Percentiles rank a stretch among this genome's conserved stretches.
Evolutionary conservation across 768 basidiomycete species (phyloP).

Genomic region (Daedalea quercina): DNA sequence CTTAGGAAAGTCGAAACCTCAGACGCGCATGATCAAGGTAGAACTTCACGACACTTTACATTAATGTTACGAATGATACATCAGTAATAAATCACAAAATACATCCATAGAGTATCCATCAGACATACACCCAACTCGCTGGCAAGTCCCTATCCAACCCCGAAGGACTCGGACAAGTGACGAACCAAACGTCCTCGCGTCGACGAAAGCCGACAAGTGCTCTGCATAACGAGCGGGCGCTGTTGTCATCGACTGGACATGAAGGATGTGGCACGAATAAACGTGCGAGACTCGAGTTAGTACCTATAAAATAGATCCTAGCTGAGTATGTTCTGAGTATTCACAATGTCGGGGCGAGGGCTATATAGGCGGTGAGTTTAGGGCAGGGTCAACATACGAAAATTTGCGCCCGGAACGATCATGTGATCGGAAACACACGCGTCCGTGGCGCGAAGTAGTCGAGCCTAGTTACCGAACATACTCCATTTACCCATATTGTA

Average conservation of each 20-base stretch:
- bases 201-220: conserved; percentile 26
- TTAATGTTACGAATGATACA: too few relatives aligned
- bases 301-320: conserved; percentile 26
- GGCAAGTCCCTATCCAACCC: conserved; percentile 21
- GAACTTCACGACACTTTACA: too few relatives aligned
- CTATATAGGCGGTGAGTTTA: conserved; percentile 11
- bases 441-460: too few relatives aligned
- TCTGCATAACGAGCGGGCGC: conserved; percentile 33
- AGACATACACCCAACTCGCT: conserved; percentile 35
- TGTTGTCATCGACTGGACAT: conserved; percentile 33
- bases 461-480: too few relatives aligned
- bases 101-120: conserved; percentile 31
- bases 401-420: background rate
- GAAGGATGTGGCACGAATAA: conserved; percentile 37
- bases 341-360: conserved; percentile 6
- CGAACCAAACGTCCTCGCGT: conserved; percentile 34
- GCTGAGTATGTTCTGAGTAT: conserved; percentile 37
- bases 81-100: too few relatives aligned
- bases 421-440: background rate
- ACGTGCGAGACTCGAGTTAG: conserved; percentile 41
- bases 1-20: too few relatives aligned
- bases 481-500: too few relatives aligned
- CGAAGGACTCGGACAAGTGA: conserved; percentile 12
- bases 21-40: too few relatives aligned
- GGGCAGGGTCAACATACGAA: background rate